These are phyloP conservation scores for Funneliformis geosporum DNA, from an alignment of 192 early-diverging fungal genomes.

Conservation along the genomic window DNA sequence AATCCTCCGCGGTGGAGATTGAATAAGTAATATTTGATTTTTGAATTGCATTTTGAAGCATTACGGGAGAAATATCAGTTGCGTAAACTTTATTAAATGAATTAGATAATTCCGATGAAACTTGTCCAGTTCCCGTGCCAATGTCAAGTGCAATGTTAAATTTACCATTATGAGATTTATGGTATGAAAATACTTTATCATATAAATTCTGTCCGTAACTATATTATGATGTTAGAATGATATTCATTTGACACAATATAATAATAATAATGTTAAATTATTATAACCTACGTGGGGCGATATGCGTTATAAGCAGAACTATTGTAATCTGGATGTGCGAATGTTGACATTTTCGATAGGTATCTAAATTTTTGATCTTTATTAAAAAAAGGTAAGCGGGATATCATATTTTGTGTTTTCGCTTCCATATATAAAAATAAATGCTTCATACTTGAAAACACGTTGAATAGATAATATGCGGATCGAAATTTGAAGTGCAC, in stretches of 20 bases:
- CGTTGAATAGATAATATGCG: too few species aligned
- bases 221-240: neutral
- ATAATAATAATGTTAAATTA: neutral
- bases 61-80: constrained; percentile 42
- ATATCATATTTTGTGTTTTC: neutral
- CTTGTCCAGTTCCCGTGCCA: constrained; percentile 61
- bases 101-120: constrained; percentile 47
- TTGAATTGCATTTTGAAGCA: constrained; percentile 44
- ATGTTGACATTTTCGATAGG: constrained; percentile 37
- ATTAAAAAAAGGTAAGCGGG: neutral
- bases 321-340: constrained; percentile 42
- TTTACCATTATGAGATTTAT: constrained; percentile 37
- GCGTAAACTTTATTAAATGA: constrained; percentile 54
- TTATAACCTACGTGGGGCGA: constrained; percentile 26
- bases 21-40: constrained; percentile 48
- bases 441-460: neutral
- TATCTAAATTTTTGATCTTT: neutral
- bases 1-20: constrained; percentile 43
- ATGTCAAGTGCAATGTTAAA: constrained; percentile 55
- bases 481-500: too few species aligned
- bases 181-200: constrained; percentile 50
- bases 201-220: constrained; percentile 38
- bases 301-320: constrained; percentile 41
- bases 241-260: neutral
- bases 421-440: too few species aligned